Evolutionary conservation across 805 yeast species (phyloP).

Genomic region (Suhomyces tanzawaensis): DNA sequence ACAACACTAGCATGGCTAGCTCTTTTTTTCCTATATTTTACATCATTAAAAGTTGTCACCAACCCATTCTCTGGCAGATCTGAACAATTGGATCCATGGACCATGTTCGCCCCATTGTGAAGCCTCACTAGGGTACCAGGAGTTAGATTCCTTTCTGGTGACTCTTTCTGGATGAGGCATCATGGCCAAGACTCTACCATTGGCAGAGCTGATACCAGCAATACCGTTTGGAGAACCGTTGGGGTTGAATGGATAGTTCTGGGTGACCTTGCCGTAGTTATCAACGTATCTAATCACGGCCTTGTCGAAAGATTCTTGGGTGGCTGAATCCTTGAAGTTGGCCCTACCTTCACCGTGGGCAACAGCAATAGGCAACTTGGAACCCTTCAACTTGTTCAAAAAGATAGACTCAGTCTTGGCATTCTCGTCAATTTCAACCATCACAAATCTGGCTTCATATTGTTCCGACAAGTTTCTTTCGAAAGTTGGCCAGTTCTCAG

Average conservation of each 20-base stretch:
- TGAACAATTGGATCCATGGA: constrained; percentile 93
- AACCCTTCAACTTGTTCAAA: constrained; percentile 88
- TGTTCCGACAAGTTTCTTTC: constrained; percentile 91
- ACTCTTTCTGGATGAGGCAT: constrained; percentile 99
- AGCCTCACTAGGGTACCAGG: constrained; percentile 75
- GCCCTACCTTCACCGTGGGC: constrained; percentile 99
- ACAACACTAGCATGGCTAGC: no score
- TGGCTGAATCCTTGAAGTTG: constrained; percentile 49
- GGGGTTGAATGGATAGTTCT: constrained; percentile 88
- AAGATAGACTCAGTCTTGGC: constrained; percentile 63
- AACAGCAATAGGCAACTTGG: constrained; percentile 91
- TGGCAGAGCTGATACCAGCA: constrained; percentile 85
- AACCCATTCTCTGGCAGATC: constrained; percentile 94
- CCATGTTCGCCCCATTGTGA: constrained; percentile 78
- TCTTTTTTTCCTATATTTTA: no score
- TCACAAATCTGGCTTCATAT: constrained; percentile 90
- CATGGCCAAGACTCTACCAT: constrained; percentile 95
- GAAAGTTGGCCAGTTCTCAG: constrained; percentile 93
- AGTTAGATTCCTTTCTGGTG: constrained; percentile 80
- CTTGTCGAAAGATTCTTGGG: constrained; percentile 45
- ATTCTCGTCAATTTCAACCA: constrained; percentile 66
- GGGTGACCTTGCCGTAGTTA: constrained; percentile 83
- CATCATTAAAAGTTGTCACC: constrained; percentile 34
- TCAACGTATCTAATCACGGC: constrained; percentile 80
- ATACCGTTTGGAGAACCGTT: constrained; percentile 94